Base-by-base conservation (phyloP, 345 rosid genomes). In the Citrus unshiu region DNA sequence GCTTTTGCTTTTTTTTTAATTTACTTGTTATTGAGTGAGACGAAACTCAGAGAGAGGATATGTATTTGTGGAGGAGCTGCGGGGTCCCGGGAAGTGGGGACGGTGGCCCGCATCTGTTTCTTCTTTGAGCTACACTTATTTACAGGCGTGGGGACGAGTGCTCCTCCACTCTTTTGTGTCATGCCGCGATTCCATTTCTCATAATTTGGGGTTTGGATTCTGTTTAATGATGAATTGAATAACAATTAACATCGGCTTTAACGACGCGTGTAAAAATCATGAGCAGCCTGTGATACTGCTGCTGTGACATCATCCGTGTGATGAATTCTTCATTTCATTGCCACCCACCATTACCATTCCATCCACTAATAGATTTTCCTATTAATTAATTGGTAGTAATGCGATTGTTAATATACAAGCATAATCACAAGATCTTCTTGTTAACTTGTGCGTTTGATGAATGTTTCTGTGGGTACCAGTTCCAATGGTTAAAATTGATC, bases 91-190 rank as follows among this genome's bases (percentile, higher is more conserved):
- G 2, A 22, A 54, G 69, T 81, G 87, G 85, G 87, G 72, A 63
- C 83, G 78, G 62, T 89, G 83, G 32, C 84, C 92, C 83, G 62
- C 67, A 5, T 46, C 34, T 90, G 96, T 84, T 81, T 69, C 89
- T 83, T 71, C 89, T 89, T 89, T 87, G 27, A 83, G 70, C 90
- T 82, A 86, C 95, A 92, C 57, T 64, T 76, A 83, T 90, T 84
- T 87, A 61, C 78, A 60, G 51, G 21, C 9, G 67, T 22, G 79
- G 75, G 90, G 73, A 34, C 80, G 78, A 70, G 89, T 65, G 30
- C 78, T 59, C 54, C 22, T 56, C 62, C 18, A 2, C 59, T 4
- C 65, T 58, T 58, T 59, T n/a, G 43, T 8, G 57, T 35, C 67
- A 29, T 13, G 19, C 78, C 68, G 21, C 21, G 59, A 40, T 61